Evolutionary conservation across 768 basidiomycete species (phyloP).

Genomic region (Russula foetens): DNA sequence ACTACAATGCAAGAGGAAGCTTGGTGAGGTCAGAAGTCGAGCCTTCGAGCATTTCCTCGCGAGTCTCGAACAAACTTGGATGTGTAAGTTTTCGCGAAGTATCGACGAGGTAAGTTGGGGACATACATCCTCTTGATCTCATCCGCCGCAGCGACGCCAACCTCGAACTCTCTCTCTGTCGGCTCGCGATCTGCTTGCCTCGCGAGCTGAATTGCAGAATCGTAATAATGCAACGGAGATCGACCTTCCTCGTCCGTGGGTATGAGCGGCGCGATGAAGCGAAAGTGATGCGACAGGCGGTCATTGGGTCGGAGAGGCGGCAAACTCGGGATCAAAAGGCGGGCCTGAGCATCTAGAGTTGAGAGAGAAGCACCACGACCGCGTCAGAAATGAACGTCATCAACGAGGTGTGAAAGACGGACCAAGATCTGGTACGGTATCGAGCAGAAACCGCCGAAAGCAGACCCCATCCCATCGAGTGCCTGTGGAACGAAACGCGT

Average conservation of each 20-base stretch:
- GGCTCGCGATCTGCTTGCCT: constrained; percentile 53
- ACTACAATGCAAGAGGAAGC: background rate
- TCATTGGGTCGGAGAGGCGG: constrained; percentile 62
- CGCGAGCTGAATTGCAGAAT: constrained; percentile 66
- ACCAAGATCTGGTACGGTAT: constrained; percentile 68
- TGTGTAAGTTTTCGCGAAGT: background rate
- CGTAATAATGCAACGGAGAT: constrained; percentile 66
- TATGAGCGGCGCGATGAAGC: constrained; percentile 61
- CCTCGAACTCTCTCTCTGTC: constrained; percentile 56
- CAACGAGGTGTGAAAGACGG: constrained; percentile 22
- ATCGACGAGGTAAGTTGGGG: background rate
- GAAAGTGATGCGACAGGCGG: constrained; percentile 75
- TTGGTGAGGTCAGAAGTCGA: constrained; percentile 37
- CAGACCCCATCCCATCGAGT: constrained; percentile 51
- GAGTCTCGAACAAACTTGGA: constrained; percentile 52
- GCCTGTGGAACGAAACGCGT: constrained; percentile 29
- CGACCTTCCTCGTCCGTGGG: constrained; percentile 52
- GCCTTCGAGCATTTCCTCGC: constrained; percentile 53
- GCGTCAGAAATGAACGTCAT: background rate
- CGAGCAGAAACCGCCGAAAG: constrained; percentile 61
- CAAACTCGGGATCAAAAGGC: constrained; percentile 62
- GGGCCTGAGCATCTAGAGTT: constrained; percentile 54
- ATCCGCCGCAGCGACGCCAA: constrained; percentile 52
- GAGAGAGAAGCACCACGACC: background rate
- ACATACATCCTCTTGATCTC: constrained; percentile 56